Evolutionary conservation across 1,139 yeast species (phyloP).

Genomic region (Kluyveromyces sp.): DNA sequence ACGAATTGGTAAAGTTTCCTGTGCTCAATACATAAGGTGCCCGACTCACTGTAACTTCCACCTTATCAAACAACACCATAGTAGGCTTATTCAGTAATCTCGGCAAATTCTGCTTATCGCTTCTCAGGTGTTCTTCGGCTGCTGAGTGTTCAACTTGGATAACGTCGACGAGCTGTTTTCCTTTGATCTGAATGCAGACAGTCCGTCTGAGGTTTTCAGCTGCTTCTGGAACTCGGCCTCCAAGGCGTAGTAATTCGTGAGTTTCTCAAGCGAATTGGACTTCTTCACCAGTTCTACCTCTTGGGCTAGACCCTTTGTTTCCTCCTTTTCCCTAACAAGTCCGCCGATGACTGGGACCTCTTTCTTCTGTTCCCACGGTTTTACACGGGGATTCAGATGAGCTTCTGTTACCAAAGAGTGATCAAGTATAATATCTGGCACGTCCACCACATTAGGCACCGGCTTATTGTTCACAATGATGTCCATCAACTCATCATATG

Average conservation of each 20-base stretch:
- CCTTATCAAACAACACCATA: too few species aligned
- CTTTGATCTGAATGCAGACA: background rate
- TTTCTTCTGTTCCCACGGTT: conserved; percentile 24
- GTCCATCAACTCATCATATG: conserved; percentile 27
- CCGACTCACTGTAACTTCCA: too few species aligned
- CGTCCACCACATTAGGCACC: conserved; percentile 24
- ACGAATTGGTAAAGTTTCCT: too few species aligned
- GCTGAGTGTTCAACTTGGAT: background rate
- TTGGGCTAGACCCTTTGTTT: background rate
- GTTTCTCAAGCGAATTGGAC: conserved; percentile 11
- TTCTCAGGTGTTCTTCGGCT: background rate
- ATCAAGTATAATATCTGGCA: conserved; percentile 21
- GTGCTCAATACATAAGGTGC: too few species aligned
- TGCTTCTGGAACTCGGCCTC: conserved; percentile 17
- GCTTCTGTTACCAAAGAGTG: conserved; percentile 17
- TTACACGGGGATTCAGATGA: conserved; percentile 19
- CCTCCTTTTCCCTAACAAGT: background rate
- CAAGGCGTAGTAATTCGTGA: conserved; percentile 15
- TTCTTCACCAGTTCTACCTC: conserved; percentile 8
- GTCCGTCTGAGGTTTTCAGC: conserved; percentile 4
- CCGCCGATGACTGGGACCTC: conserved; percentile 2
- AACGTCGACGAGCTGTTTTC: background rate
- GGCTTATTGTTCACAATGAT: conserved; percentile 25
- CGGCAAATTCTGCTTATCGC: too few species aligned
- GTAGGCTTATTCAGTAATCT: too few species aligned